A percentile compares a stretch with the other conserved stretches of the same genome.
phyloP scores from a whole-genome alignment of 2,329 filamentous ascomycete species.

The Boeremia lycopersici region DNA sequence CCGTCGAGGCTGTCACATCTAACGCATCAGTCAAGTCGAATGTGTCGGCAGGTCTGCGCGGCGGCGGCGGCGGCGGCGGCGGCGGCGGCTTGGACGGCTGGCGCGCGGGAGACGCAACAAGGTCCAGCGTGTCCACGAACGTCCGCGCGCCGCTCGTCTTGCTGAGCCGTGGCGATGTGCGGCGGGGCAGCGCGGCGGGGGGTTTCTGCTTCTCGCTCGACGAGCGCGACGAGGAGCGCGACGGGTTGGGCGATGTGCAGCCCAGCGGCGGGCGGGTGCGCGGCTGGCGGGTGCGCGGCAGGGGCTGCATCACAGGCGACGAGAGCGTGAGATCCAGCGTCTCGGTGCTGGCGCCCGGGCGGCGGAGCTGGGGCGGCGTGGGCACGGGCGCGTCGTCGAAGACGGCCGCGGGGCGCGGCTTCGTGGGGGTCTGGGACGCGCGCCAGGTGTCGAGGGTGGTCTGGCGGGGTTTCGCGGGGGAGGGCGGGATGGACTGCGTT shows the following conservation, averaged over 20 bases:
- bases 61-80: too few relatives aligned
- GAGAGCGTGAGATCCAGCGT: constrained; percentile 41
- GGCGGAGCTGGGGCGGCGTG: constrained; percentile 23
- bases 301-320: constrained; percentile 18
- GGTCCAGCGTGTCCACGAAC: neutral
- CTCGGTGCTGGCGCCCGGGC: constrained; percentile 25
- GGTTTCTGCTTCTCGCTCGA: constrained; percentile 13
- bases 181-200: constrained; percentile 15
- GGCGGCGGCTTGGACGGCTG: too few relatives aligned
- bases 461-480: constrained; percentile 32
- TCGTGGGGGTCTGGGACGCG: constrained; percentile 35
- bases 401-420: constrained; percentile 11
- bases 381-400: constrained; percentile 20
- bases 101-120: too few relatives aligned
- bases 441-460: constrained; percentile 42
- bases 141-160: constrained; percentile 16
- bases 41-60: too few relatives aligned
- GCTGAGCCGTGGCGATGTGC: constrained; percentile 32
- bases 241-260: constrained; percentile 37
- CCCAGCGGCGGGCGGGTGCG: constrained; percentile 29
- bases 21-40: too few relatives aligned
- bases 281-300: constrained; percentile 4
- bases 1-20: neutral
- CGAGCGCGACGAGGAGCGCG: constrained; percentile 18
- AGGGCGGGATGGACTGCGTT: constrained; percentile 25